These are phyloP conservation scores for Collybiopsis confluens DNA, from an alignment of 768 basidiomycete species.

Conservation along the genomic window DNA sequence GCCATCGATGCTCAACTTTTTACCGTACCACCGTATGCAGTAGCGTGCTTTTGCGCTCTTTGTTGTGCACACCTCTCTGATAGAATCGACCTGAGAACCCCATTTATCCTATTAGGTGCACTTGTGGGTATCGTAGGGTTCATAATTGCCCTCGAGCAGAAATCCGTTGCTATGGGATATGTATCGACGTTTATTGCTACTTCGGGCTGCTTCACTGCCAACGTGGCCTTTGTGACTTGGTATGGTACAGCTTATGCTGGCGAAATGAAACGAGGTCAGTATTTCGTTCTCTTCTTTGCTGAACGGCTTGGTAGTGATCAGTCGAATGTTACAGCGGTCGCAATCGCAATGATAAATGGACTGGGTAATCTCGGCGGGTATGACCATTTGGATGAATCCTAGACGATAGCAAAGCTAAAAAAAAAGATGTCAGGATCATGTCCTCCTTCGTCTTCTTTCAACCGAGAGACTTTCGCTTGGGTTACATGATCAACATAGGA, in stretches of 20 bases:
- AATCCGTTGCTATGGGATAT: constrained; percentile 25
- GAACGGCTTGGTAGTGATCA: too few species aligned
- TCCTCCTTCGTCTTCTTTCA: constrained; percentile 19
- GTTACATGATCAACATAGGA: constrained; percentile 11
- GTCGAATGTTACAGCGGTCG: constrained; percentile 24
- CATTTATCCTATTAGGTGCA: constrained; percentile 40
- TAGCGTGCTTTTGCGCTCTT: constrained; percentile 41
- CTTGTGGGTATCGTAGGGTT: constrained; percentile 47
- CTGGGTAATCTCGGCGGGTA: constrained; percentile 41
- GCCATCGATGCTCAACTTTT: constrained; percentile 47
- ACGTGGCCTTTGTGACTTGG: constrained; percentile 39
- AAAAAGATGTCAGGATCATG: constrained; percentile 18
- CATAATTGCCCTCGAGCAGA: constrained; percentile 38
- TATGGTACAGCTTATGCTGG: constrained; percentile 19
- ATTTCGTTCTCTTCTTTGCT: constrained; percentile 39
- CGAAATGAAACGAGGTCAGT: not conserved
- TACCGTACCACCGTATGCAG: constrained; percentile 46
- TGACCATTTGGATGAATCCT: not conserved
- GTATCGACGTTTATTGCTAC: constrained; percentile 35
- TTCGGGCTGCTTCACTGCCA: constrained; percentile 36
- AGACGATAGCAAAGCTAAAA: not conserved
- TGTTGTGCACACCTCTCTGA: constrained; percentile 38
- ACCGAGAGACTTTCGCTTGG: constrained; percentile 14
- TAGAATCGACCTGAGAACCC: constrained; percentile 38
- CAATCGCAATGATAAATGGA: constrained; percentile 43